A percentile compares a stretch with the other conserved stretches of the same genome.
These are phyloP conservation scores for Saccharomycopsis babjevae DNA, from an alignment of 805 yeast species.

Conservation along the genomic window DNA sequence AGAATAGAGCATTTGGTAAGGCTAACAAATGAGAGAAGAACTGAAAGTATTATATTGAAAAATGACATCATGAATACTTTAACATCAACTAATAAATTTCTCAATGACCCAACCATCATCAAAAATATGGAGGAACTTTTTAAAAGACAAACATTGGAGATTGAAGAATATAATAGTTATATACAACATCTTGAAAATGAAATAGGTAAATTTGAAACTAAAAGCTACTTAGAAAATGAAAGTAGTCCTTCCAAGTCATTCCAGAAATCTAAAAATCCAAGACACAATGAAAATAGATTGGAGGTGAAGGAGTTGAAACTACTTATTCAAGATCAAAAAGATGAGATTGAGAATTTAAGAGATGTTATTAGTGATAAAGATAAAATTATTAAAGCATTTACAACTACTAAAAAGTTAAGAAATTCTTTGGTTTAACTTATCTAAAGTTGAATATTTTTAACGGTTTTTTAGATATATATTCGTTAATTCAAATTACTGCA, in stretches of 20 bases:
- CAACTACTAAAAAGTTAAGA: constrained; percentile 53
- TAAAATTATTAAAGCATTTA: constrained; percentile 63
- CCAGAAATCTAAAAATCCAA: neutral
- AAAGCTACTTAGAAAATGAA: constrained; percentile 7
- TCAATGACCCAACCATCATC: constrained; percentile 33
- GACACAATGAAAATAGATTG: neutral
- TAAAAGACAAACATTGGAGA: constrained; percentile 38
- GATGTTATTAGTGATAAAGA: constrained; percentile 63
- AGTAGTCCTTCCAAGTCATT: neutral
- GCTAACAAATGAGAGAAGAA: constrained; percentile 47
- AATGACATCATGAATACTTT: constrained; percentile 52
- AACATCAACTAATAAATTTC: constrained; percentile 30
- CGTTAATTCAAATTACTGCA: neutral
- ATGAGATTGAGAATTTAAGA: constrained; percentile 55
- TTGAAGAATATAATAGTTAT: constrained; percentile 51
- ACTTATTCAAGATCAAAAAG: constrained; percentile 49
- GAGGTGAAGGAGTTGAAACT: constrained; percentile 20
- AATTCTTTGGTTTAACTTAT: constrained; percentile 21
- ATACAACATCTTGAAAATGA: constrained; percentile 49
- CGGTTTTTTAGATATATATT: neutral
- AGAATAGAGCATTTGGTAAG: constrained; percentile 61
- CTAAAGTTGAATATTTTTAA: neutral
- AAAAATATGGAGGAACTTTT: constrained; percentile 37
- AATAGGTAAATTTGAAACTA: constrained; percentile 27
- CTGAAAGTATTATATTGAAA: constrained; percentile 44